Base-by-base conservation (phyloP, 257 asterid genomes). In the Misopates orontium region DNA sequence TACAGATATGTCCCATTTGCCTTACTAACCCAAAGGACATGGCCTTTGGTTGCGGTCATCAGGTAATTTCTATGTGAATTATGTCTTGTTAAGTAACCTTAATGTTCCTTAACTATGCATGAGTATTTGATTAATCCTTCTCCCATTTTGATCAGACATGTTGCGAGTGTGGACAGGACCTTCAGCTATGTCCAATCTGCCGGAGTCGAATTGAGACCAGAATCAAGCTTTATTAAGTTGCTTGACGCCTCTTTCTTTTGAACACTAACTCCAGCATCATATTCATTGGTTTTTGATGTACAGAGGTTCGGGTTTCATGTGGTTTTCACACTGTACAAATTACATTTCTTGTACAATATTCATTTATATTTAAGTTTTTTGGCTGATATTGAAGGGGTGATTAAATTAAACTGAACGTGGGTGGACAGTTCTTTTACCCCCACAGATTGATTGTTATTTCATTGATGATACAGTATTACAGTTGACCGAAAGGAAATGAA, bases 41-140 rank as follows among this genome's bases (percentile, higher is more conserved):
- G 97, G 98, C 95, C 52, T 91, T 91, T 69, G 98, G 98, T 21
- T 91, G 98, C 50, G 97, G 97, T 69, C 97, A 91, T 80, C 97
- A 91, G 96, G 97, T 91, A 80, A 61, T 17, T 52, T 52, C 8
- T 36, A 36, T 36, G 8, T 8, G 11, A 36, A 36, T 9, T 36
- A 28, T 36, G 42, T 21, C n/a, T 10, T 21, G 0, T 28, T 23
- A 8, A 16, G 22, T 20, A n/a, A 52, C 24, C 2, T 18, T 21
- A 31, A 3, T 53, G 59, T n/a, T n/a, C n/a, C n/a, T n/a, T n/a
- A 53, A 3, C 9, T 14, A 51, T 51, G 2, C 25, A 21, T 31
- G 31, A 68, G 4, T 39, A 16, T 18, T 31, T 49, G 21, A 19
- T 65, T n/a, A 58, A 12, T 20, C 36, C 8, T 63, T 66, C 52